Conservation (phyloP, 2,329 filamentous ascomycete species). For the Alternaria viburni region DNA sequence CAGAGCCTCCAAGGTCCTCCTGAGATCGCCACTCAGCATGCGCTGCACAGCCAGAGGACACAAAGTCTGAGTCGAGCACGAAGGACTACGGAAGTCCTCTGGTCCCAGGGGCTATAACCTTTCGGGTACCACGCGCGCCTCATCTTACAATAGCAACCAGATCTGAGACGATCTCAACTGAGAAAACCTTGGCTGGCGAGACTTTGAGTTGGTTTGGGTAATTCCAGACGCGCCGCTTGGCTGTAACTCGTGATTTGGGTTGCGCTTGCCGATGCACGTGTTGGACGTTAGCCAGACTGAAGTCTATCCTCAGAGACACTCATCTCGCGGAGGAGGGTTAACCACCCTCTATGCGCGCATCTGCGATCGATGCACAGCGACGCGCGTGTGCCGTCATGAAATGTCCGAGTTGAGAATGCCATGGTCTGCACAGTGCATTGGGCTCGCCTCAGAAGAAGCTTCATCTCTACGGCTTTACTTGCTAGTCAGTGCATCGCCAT, state of each 20-base stretch:
- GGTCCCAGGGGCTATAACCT: not conserved
- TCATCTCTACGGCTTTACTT: slow-evolving; percentile 9
- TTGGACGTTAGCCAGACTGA: not conserved
- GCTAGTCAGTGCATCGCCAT: not conserved
- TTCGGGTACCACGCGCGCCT: slow-evolving; percentile 6
- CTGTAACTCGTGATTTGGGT: not conserved
- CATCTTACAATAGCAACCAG: slow-evolving; percentile 4
- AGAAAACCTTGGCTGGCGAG: not conserved
- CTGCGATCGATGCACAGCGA: slow-evolving; percentile 50
- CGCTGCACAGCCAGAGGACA: not conserved
- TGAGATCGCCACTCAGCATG: slow-evolving; percentile 1
- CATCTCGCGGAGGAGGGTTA: not conserved
- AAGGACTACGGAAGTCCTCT: not conserved
- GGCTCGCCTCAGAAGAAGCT: slow-evolving; percentile 11
- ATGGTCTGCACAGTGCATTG: slow-evolving; percentile 44
- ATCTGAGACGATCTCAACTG: not conserved
- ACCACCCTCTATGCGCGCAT: slow-evolving; percentile 44
- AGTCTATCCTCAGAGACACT: not conserved
- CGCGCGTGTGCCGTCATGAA: slow-evolving; percentile 48
- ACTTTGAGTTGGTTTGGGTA: slow-evolving; percentile 1
- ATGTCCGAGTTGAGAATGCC: slow-evolving; percentile 49
- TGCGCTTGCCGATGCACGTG: not conserved
- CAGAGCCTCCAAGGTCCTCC: slow-evolving; percentile 2
- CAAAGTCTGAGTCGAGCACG: not conserved
- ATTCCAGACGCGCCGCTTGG: not conserved